phyloP scores from a whole-genome alignment of 768 basidiomycete species.

The Wakefieldia striispora region DNA sequence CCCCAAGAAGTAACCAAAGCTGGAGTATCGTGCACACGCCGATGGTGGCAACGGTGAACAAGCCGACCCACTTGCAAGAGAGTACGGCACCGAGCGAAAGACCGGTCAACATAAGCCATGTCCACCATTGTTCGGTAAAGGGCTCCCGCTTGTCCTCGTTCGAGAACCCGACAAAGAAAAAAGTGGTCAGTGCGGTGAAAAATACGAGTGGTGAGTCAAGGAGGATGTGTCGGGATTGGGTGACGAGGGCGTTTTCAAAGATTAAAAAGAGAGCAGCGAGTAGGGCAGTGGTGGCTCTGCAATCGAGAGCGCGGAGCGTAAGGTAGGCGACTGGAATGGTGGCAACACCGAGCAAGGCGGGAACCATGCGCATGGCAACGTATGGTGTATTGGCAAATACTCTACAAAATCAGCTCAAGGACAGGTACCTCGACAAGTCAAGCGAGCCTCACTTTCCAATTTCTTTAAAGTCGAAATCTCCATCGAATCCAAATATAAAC shows the following conservation, averaged over 20 bases:
- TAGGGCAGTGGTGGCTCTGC: constrained; percentile 88
- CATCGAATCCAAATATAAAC: constrained; percentile 84
- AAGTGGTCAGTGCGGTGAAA: constrained; percentile 89
- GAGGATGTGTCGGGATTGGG: constrained; percentile 95
- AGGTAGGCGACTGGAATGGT: constrained; percentile 91
- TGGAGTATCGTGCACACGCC: constrained; percentile 82
- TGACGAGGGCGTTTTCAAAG: constrained; percentile 95
- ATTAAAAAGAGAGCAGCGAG: constrained; percentile 89
- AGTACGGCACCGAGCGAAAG: constrained; percentile 89
- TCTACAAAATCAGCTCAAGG: constrained; percentile 39
- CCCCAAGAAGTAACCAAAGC: constrained; percentile 88
- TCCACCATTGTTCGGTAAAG: constrained; percentile 90
- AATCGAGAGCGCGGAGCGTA: constrained; percentile 89
- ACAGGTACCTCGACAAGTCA: not conserved
- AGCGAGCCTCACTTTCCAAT: constrained; percentile 79
- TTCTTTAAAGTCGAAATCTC: constrained; percentile 95
- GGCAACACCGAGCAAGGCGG: constrained; percentile 83
- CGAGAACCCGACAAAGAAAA: constrained; percentile 87
- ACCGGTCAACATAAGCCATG: constrained; percentile 85
- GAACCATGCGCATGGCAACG: constrained; percentile 95
- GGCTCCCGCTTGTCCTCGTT: constrained; percentile 86
- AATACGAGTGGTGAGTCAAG: constrained; percentile 98
- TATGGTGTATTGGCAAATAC: constrained; percentile 87
- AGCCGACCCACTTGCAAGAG: constrained; percentile 96
- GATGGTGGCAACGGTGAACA: constrained; percentile 96